These are phyloP conservation scores for Chloris gayana DNA, from an alignment of 176 grass and related monocot species.

Conservation along the genomic window DNA sequence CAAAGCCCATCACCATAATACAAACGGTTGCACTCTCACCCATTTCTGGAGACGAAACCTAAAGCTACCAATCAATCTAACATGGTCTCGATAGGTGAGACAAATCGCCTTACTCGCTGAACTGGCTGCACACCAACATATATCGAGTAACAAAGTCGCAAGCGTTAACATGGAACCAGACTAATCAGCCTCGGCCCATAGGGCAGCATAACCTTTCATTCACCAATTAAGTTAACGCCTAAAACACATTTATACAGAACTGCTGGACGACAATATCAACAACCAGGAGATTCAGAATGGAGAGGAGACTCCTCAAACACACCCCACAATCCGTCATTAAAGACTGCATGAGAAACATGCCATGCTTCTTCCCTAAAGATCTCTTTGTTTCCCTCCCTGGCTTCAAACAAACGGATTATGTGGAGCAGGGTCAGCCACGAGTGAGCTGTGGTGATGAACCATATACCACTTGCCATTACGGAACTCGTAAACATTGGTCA, in stretches of 20 bases:
- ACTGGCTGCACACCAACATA: not conserved
- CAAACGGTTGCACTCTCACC: not conserved
- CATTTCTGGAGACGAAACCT: not conserved
- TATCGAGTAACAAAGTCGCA: not conserved
- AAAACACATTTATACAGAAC: slow-evolving; percentile 59
- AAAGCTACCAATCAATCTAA: too few species aligned
- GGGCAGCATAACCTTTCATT: slow-evolving; percentile 35
- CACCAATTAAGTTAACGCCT: slow-evolving; percentile 38
- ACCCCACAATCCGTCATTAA: slow-evolving; percentile 36
- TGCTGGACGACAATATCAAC: slow-evolving; percentile 25
- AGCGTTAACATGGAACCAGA: slow-evolving; percentile 4
- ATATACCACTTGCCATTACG: slow-evolving; percentile 74
- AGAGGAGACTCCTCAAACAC: slow-evolving; percentile 20
- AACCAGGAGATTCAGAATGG: slow-evolving; percentile 34
- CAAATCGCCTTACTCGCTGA: too few species aligned
- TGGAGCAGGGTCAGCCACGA: slow-evolving; percentile 54
- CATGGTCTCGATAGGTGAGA: not conserved
- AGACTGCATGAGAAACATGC: not conserved
- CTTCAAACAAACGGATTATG: slow-evolving; percentile 72
- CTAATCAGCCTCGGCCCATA: slow-evolving; percentile 23
- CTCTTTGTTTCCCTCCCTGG: slow-evolving; percentile 18
- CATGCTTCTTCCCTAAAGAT: not conserved
- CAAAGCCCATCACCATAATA: not conserved
- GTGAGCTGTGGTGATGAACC: slow-evolving; percentile 88
- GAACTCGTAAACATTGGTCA: slow-evolving; percentile 85